Base-by-base conservation (phyloP, 2,329 filamentous ascomycete genomes). In the Clarireedia monteithiana region DNA sequence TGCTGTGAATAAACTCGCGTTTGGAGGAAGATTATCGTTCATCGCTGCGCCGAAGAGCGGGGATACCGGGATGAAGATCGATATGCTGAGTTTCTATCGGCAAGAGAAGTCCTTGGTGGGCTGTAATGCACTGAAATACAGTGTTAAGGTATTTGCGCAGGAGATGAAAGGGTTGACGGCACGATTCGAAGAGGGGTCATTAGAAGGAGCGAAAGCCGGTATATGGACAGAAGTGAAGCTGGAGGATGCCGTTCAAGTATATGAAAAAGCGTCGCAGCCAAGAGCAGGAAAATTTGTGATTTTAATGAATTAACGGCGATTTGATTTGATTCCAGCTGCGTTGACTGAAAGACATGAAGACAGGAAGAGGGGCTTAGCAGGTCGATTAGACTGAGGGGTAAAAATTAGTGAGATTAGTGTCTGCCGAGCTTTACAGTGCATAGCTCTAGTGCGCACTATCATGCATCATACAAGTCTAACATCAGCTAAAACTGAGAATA, bases 101-200 rank as follows among this genome's bases (percentile, higher is more conserved):
- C 50, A 59, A 23, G 64, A 62, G 45, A 63, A 61, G 42, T 54
- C 38, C 3, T 6, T 66, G 10, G 46, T 62, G 15, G 64, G 64
- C 2, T 57, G 58, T 40, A 67, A 67, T 59, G 59, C 60, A 5
- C 49, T 67, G 23, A n/a, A 53, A 6, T 64, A 63, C 56, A 36
- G 45, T 5, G 60, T 58, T 2, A 57, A 59, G 42, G 63, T 63
- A n/a, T 56, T 61, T 49, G 65, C 59, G 2, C 26, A 14, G 15
- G 55, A 59, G 48, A 42, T 66, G 48, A 76, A 82, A 56, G 78
- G 77, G 78, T 83, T 85, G 65, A 57, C 50, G 1, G 15, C 48
- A 7, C 46, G 53, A 24, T 66, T 66, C 50, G 63, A 67, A 15
- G 34, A 46, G 0, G 61, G 60, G 0, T 24, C 30, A 2, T 50